These are phyloP conservation scores for Coniella lustricola DNA, from an alignment of 2,329 filamentous ascomycete genomes.

Conservation along the genomic window DNA sequence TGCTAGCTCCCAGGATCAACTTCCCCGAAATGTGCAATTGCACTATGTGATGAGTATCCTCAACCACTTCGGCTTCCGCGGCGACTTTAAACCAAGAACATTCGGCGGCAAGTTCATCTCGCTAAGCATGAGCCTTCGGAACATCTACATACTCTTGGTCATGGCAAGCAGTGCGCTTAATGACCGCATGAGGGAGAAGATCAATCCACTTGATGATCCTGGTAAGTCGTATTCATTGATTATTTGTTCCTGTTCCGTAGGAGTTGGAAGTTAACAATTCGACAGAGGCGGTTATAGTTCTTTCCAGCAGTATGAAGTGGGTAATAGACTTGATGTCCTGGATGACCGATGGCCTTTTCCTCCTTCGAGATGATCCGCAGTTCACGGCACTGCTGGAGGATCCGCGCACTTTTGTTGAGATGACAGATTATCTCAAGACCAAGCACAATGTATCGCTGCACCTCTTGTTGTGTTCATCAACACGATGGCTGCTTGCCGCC, in stretches of 20 bases:
- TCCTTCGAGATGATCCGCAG: constrained; percentile 43
- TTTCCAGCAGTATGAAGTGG: constrained; percentile 75
- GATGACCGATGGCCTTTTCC: constrained; percentile 53
- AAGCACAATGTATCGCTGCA: constrained; percentile 54
- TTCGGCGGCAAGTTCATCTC: constrained; percentile 69
- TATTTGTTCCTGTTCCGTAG: neutral
- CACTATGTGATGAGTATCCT: constrained; percentile 73
- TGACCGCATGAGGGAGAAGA: constrained; percentile 44
- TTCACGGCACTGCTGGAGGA: constrained; percentile 43
- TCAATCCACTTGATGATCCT: constrained; percentile 57
- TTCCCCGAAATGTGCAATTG: constrained; percentile 66
- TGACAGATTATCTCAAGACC: constrained; percentile 44
- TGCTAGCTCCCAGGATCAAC: constrained; percentile 62
- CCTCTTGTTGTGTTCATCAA: constrained; percentile 65
- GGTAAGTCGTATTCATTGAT: constrained; percentile 31
- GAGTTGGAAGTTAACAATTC: neutral
- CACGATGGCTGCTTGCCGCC: constrained; percentile 64
- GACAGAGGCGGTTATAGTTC: constrained; percentile 63
- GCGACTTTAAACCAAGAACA: constrained; percentile 52
- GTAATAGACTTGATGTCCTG: constrained; percentile 62
- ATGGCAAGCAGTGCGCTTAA: constrained; percentile 52
- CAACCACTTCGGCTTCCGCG: constrained; percentile 67
- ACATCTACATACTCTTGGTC: constrained; percentile 59
- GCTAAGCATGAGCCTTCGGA: constrained; percentile 67
- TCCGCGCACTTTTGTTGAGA: constrained; percentile 38